A percentile compares a stretch with the other conserved stretches of the same genome.
Conservation (phyloP, 345 rosid species). For the Combretum micranthum region DNA sequence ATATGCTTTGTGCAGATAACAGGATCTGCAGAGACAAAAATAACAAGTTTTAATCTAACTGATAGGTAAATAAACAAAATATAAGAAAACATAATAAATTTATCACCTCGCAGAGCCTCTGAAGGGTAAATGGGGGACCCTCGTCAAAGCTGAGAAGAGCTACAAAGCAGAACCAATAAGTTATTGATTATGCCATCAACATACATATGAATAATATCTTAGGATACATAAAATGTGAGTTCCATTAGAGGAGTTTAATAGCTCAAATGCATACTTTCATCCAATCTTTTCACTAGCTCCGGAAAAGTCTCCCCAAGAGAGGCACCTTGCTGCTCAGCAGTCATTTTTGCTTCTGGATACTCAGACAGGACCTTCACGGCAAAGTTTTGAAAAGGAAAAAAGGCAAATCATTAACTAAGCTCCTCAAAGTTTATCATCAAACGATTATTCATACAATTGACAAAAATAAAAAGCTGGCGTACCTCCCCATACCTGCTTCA, state of each 20-base stretch:
- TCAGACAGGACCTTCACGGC: slow-evolving; percentile 61
- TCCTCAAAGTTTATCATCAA: neutral
- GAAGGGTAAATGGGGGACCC: slow-evolving; percentile 96
- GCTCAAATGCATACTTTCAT: slow-evolving; percentile 44
- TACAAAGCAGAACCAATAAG: slow-evolving; percentile 17
- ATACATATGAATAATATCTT: too few species aligned
- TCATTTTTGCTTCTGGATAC: slow-evolving; percentile 76
- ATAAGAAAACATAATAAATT: neutral
- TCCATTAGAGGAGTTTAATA: neutral
- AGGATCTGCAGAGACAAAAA: slow-evolving; percentile 47
- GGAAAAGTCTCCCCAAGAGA: slow-evolving; percentile 60
- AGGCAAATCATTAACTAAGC: neutral
- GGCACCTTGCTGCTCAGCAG: slow-evolving; percentile 51
- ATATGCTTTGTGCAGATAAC: slow-evolving; percentile 63
- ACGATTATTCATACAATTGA: neutral
- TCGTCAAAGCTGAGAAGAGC: slow-evolving; percentile 64
- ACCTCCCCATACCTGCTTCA: slow-evolving; percentile 98
- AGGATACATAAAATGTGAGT: too few species aligned
- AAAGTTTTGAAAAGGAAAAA: slow-evolving; percentile 6
- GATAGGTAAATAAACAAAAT: neutral
- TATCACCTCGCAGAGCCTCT: slow-evolving; percentile 88
- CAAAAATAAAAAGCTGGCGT: slow-evolving; percentile 22
- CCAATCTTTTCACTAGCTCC: slow-evolving; percentile 54
- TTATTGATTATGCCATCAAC: neutral
- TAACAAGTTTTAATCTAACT: neutral